A percentile compares a stretch with the other conserved stretches of the same genome.
These are phyloP conservation scores for Solidago caesia DNA, from an alignment of 129 eudicot species.

Conservation along the genomic window DNA sequence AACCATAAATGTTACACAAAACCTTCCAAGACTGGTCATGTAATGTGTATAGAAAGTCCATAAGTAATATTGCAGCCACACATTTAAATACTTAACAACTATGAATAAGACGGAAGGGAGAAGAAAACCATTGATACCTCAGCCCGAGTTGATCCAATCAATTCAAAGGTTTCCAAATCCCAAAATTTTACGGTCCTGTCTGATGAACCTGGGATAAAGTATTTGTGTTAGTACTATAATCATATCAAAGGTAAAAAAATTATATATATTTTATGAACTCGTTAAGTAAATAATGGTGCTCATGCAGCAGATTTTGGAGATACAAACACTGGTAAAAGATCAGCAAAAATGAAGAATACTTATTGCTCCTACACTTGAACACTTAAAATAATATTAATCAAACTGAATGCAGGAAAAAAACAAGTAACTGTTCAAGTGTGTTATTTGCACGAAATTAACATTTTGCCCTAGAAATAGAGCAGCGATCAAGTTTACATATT, in stretches of 20 bases:
- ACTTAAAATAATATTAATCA: neutral
- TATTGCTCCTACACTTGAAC: neutral
- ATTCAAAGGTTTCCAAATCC: constrained; percentile 97
- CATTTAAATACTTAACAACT: neutral
- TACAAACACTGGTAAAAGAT: neutral
- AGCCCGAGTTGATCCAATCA: constrained; percentile 85
- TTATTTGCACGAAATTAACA: neutral
- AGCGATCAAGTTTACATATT: neutral
- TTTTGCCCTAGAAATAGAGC: neutral
- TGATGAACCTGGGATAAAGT: constrained; percentile 72
- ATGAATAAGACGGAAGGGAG: constrained; percentile 3
- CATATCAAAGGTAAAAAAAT: neutral
- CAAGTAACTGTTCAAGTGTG: neutral
- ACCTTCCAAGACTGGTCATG: neutral
- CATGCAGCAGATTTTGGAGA: neutral
- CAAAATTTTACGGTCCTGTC: constrained; percentile 90
- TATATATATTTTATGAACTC: neutral
- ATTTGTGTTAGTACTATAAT: constrained; percentile 1
- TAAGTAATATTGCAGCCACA: neutral
- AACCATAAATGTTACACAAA: neutral
- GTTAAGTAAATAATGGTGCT: constrained; percentile 11
- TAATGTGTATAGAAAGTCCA: neutral
- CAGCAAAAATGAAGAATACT: neutral
- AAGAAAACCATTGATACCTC: constrained; percentile 50
- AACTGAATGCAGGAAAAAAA: neutral